Percentiles rank a stretch among this genome's conserved stretches.
phyloP scores from a whole-genome alignment of 768 basidiomycete species.

The Pulveroboletus sp. region DNA sequence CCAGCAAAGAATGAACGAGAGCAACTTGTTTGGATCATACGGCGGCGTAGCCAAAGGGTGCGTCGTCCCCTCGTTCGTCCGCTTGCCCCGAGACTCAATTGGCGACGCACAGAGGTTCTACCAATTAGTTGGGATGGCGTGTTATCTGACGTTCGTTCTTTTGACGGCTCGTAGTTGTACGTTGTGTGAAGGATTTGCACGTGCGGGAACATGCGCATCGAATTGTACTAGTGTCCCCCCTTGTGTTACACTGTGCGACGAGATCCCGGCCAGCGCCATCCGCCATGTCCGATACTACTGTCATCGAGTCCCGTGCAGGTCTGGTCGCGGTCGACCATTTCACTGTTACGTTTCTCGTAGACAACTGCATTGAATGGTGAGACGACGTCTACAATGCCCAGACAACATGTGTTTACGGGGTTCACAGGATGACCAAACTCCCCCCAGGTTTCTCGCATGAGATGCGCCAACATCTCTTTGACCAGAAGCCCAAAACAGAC shows the following conservation, averaged over 20 bases:
- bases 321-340: constrained; percentile 36
- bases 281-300: constrained; percentile 10
- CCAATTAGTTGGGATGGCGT: background rate
- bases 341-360: constrained; percentile 65
- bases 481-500: constrained; percentile 44
- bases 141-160: constrained; percentile 5
- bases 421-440: constrained; percentile 68
- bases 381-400: background rate
- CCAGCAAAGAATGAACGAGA: constrained; percentile 70
- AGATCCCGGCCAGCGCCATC: background rate
- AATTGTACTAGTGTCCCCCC: background rate
- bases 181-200: background rate
- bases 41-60: constrained; percentile 43
- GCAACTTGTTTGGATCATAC: constrained; percentile 56
- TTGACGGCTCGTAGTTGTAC: background rate
- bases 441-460: constrained; percentile 80
- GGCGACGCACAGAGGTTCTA: background rate
- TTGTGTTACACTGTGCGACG: background rate
- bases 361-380: constrained; percentile 80
- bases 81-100: too few species aligned
- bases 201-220: constrained; percentile 5
- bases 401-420: too few species aligned
- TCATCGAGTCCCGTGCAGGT: constrained; percentile 13
- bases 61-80: background rate
- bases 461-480: constrained; percentile 56